Percentiles rank a stretch among this genome's conserved stretches.
Evolutionary conservation across 495 filamentous ascomycete species (phyloP).

Genomic region (Delitschia confertaspora): DNA sequence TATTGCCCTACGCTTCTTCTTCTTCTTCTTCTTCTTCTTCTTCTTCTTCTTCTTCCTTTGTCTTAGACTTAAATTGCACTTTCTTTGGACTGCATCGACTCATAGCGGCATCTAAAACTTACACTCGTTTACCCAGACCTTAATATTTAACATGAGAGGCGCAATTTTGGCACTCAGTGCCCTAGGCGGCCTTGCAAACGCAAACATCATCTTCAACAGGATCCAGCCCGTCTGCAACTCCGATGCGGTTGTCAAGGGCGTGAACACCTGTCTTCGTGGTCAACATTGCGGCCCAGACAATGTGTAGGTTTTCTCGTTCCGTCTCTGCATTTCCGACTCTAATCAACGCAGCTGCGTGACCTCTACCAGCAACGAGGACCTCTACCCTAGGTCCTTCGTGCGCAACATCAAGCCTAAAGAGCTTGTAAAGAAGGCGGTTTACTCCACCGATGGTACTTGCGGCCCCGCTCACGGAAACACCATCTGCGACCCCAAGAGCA

Average conservation of each 20-base stretch:
- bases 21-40: neutral
- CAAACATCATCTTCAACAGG: slow-evolving; percentile 26
- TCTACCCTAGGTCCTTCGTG: slow-evolving; percentile 26
- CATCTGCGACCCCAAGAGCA: slow-evolving; percentile 33
- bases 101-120: neutral
- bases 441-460: slow-evolving; percentile 33
- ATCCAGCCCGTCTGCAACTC: slow-evolving; percentile 23
- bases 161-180: slow-evolving; percentile 14
- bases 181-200: slow-evolving; percentile 18
- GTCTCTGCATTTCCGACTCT: neutral
- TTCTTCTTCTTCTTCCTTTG: neutral
- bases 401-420: slow-evolving; percentile 18
- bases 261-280: slow-evolving; percentile 14
- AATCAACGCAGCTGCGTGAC: slow-evolving; percentile 21
- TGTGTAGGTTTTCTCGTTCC: slow-evolving; percentile 8
- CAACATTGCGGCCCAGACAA: slow-evolving; percentile 22
- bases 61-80: slow-evolving; percentile 1
- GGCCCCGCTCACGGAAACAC: slow-evolving; percentile 29
- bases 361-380: slow-evolving; percentile 8
- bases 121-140: slow-evolving; percentile 16
- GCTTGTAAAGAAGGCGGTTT: slow-evolving; percentile 18
- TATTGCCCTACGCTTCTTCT: neutral
- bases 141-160: slow-evolving; percentile 14
- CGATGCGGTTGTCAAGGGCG: slow-evolving; percentile 1
- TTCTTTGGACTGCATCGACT: neutral